Evolutionary conservation across 2,329 filamentous ascomycete species (phyloP).

Genomic region (Colletotrichum lentis): DNA sequence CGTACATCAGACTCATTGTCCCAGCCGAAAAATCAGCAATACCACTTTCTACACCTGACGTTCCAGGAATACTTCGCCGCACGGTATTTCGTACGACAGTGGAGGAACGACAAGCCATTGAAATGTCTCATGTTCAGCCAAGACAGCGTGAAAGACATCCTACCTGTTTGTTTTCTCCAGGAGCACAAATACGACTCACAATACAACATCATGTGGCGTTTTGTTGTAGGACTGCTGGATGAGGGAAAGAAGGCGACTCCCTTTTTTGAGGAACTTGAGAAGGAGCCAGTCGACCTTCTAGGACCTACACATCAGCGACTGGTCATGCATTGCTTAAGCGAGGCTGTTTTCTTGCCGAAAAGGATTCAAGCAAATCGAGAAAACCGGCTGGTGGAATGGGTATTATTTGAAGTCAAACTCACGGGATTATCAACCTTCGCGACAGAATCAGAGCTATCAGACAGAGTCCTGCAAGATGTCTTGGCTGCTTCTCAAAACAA

Average conservation of each 20-base stretch:
- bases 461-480: slow-evolving; percentile 26
- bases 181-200: slow-evolving; percentile 4
- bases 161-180: background rate
- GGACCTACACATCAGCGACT: slow-evolving; percentile 50
- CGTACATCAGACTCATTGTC: slow-evolving; percentile 21
- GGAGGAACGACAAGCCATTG: background rate
- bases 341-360: slow-evolving; percentile 39
- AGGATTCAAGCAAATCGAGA: slow-evolving; percentile 34
- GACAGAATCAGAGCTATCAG: slow-evolving; percentile 38
- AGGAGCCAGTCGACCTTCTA: slow-evolving; percentile 48
- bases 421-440: slow-evolving; percentile 19
- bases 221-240: slow-evolving; percentile 11
- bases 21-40: background rate
- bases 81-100: slow-evolving; percentile 16
- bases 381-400: slow-evolving; percentile 36
- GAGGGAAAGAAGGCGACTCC: background rate
- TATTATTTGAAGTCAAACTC: slow-evolving; percentile 41
- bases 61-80: slow-evolving; percentile 34
- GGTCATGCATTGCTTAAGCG: slow-evolving; percentile 50
- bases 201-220: slow-evolving; percentile 17
- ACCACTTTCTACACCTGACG: slow-evolving; percentile 30
- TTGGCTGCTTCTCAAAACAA: slow-evolving; percentile 18
- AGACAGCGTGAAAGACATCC: background rate
- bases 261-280: slow-evolving; percentile 42
- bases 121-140: background rate